Evolutionary conservation across 371 early-diverging fungal genomes (phyloP), one percentile per base, ranked within the genome.

Genomic region (Batkoa obscura): DNA sequence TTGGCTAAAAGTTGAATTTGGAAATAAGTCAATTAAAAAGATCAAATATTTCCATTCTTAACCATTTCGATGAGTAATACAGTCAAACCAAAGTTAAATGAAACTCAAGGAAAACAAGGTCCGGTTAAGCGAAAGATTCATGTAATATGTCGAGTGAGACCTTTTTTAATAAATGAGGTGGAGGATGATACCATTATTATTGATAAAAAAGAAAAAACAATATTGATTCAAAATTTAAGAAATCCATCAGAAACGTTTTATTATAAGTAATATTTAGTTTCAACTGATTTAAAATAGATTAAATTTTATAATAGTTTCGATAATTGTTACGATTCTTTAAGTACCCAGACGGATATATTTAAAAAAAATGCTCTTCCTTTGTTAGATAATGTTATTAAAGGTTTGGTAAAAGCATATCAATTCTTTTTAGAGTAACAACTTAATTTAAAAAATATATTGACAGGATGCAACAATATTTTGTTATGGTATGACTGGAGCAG

Each of bases 401-500:
- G 80, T 0, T 57, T 72, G 56, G 68, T 64, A 62, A 48, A 60
- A 56, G 10, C 31, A 34, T 59, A 15, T 13, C 2, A 23, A 51
- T 30, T 42, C 23, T 31, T 23, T 35, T 23, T n/a, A 17, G 42
- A 48, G 3, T 34, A 37, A 15, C 6, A 15, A 5, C 13, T 34
- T 42, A n/a, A 10, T 9, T n/a, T 23, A 23, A 23, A 23, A 23
- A 23, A 23, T 23, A 23, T 48, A 0, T 41, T 47, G 17, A 12
- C 57, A 66, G 67, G 65, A 75, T 41, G 69, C 79, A 0, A 81
- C 81, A 2, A 71, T 84, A 43, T 79, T 85, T 57, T 76, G 76
- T 57, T 84, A 84, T 60, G 86, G 86, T 1, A 78, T 76, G 43
- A 83, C 82, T 0, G 83, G 82, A 0, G 72, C 75, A 41, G 64